These are phyloP conservation scores for Aspergillus bertholletiae DNA, from an alignment of 495 filamentous ascomycete species.

Conservation along the genomic window DNA sequence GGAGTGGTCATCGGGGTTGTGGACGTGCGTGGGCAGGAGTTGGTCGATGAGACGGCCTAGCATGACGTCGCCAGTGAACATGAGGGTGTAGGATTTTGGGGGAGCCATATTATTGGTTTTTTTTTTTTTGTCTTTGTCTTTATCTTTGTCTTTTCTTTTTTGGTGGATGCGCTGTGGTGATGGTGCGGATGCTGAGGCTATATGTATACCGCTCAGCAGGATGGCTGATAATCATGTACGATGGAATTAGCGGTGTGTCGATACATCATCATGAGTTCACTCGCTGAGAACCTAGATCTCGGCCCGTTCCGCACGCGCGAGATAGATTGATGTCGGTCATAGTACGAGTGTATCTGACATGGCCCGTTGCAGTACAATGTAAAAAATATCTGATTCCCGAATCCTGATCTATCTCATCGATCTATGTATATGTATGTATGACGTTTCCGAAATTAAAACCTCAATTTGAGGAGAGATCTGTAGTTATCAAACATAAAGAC, in stretches of 20 bases:
- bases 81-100: conserved; percentile 21
- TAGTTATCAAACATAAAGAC: neutral
- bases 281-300: neutral
- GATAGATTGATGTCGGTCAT: too few species aligned
- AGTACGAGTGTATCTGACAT: too few species aligned
- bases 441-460: neutral
- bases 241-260: neutral
- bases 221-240: too few species aligned
- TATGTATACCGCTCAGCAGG: neutral
- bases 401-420: neutral
- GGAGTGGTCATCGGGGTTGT: conserved; percentile 15
- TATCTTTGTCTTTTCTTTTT: too few species aligned
- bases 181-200: neutral
- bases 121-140: too few species aligned
- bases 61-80: conserved; percentile 42
- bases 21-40: conserved; percentile 31
- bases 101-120: neutral
- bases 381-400: neutral
- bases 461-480: neutral
- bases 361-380: too few species aligned
- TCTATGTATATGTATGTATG: neutral
- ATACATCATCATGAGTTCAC: neutral
- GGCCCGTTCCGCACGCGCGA: neutral
- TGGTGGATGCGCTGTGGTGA: too few species aligned
- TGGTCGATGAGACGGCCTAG: conserved; percentile 44